phyloP scores from a whole-genome alignment of 225 moss, liverwort and hornwort genomes.

The Takakia lepidozioides region DNA sequence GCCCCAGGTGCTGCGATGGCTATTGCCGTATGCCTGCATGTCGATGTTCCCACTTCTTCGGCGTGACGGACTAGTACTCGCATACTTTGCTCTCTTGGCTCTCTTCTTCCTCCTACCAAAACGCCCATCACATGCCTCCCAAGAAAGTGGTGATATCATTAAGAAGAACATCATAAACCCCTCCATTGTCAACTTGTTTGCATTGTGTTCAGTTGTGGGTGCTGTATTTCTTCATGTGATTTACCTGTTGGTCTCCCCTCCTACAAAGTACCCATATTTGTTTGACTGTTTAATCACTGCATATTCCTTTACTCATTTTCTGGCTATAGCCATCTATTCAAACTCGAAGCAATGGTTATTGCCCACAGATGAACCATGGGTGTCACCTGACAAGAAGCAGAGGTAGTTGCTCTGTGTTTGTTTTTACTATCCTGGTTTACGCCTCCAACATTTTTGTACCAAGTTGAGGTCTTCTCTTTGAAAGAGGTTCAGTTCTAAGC shows the following conservation, averaged over 20 bases:
- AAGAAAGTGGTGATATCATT: slow-evolving; percentile 6
- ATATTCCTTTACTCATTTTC: slow-evolving; percentile 72
- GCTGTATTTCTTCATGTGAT: slow-evolving; percentile 51
- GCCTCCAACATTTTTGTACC: no score
- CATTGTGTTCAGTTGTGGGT: slow-evolving; percentile 34
- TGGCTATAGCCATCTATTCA: slow-evolving; percentile 52
- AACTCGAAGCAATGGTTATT: slow-evolving; percentile 80
- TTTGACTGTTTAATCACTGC: slow-evolving; percentile 80
- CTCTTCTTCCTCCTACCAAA: slow-evolving; percentile 56
- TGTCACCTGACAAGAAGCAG: no score
- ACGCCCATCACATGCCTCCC: slow-evolving; percentile 13
- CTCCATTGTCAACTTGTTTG: slow-evolving; percentile 10
- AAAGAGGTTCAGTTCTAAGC: no score
- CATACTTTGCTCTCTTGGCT: slow-evolving; percentile 58
- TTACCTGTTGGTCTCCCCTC: slow-evolving; percentile 59
- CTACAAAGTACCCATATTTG: slow-evolving; percentile 66
- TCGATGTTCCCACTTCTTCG: slow-evolving; percentile 93
- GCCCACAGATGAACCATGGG: slow-evolving; percentile 32
- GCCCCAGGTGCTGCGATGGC: slow-evolving; percentile 52
- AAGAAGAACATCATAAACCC: slow-evolving; percentile 2
- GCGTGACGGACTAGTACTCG: slow-evolving; percentile 63
- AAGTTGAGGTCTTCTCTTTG: no score
- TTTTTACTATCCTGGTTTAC: no score
- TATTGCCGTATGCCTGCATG: slow-evolving; percentile 67
- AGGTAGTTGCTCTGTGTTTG: no score